Percentiles rank a stretch among this genome's conserved stretches.
Evolutionary conservation across 805 yeast genomes (phyloP).

Genomic region (Ogataea nakhonphanomensis): DNA sequence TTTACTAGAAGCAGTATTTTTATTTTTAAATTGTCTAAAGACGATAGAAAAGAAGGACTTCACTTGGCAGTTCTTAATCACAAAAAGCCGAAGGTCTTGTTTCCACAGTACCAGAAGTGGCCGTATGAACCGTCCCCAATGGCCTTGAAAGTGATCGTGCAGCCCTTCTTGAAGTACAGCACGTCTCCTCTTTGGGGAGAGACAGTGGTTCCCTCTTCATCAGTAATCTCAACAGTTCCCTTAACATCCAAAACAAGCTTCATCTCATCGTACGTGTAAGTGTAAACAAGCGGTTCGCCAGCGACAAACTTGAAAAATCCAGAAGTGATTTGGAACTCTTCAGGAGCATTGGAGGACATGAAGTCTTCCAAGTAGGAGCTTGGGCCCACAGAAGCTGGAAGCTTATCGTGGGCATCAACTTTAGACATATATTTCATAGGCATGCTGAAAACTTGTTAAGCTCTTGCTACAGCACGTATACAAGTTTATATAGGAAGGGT

Average conservation of each 20-base stretch:
- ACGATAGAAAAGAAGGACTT: too few relatives aligned
- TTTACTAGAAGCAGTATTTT: neutral
- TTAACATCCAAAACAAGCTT: slow-evolving; percentile 62
- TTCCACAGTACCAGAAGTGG: slow-evolving; percentile 55
- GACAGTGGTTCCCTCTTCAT: slow-evolving; percentile 58
- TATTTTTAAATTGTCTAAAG: too few relatives aligned
- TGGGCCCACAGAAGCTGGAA: slow-evolving; percentile 56
- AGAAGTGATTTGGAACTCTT: slow-evolving; percentile 55
- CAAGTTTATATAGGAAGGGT: neutral
- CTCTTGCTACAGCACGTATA: neutral
- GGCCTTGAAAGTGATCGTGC: slow-evolving; percentile 55
- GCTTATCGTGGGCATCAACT: slow-evolving; percentile 50
- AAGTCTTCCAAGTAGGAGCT: slow-evolving; percentile 66
- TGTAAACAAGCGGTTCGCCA: slow-evolving; percentile 63
- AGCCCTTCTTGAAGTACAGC: slow-evolving; percentile 59
- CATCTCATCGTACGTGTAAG: slow-evolving; percentile 62
- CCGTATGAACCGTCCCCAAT: slow-evolving; percentile 50
- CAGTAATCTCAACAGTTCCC: slow-evolving; percentile 58
- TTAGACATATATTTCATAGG: slow-evolving; percentile 53
- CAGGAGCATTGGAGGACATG: slow-evolving; percentile 52
- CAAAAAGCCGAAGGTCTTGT: slow-evolving; percentile 30
- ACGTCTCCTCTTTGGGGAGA: slow-evolving; percentile 62
- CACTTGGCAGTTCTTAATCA: too few relatives aligned
- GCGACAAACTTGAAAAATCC: slow-evolving; percentile 66
- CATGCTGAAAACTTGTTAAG: slow-evolving; percentile 34